Conservation (phyloP, 805 yeast species). For the Candida corydali region DNA sequence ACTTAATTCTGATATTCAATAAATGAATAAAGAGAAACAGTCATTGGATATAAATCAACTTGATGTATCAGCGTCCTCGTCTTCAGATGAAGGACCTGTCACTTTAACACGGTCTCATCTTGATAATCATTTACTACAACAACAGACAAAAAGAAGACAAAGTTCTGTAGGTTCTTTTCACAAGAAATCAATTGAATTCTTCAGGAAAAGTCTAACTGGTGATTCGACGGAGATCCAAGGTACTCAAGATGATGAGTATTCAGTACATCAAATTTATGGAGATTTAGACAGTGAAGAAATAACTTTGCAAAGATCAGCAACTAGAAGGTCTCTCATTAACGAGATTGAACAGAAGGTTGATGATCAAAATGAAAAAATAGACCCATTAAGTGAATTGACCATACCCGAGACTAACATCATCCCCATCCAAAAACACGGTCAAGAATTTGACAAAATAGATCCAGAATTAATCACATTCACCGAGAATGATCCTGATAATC, state of each 20-base stretch:
- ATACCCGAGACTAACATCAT: constrained; percentile 19
- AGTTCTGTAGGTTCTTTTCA: constrained; percentile 13
- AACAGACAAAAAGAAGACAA: constrained; percentile 16
- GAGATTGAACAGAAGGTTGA: constrained; percentile 16
- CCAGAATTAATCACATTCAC: constrained; percentile 38
- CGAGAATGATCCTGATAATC: constrained; percentile 30
- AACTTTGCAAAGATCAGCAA: constrained; percentile 24
- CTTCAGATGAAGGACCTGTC: constrained; percentile 11
- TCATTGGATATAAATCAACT: constrained; percentile 2
- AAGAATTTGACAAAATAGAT: constrained; percentile 27
- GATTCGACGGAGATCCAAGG: constrained; percentile 6
- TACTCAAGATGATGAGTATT: constrained; percentile 10
- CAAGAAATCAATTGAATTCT: constrained; percentile 14
- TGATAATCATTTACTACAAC: constrained; percentile 5
- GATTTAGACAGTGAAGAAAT: constrained; percentile 26
- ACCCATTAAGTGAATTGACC: constrained; percentile 11
- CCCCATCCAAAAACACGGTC: constrained; percentile 26
- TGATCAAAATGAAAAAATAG: constrained; percentile 10
- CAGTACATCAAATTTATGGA: constrained; percentile 30
- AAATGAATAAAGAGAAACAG: constrained; percentile 8
- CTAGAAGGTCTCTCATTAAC: constrained; percentile 27
- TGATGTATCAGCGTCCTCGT: constrained; percentile 10
- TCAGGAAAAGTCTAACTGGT: constrained; percentile 14
- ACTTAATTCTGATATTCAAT: too few species aligned
- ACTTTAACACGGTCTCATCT: constrained; percentile 12